Evolutionary conservation across 805 yeast genomes (phyloP), one percentile per base, ranked within the genome.

Genomic region (Kodamaea lidongshanica): DNA sequence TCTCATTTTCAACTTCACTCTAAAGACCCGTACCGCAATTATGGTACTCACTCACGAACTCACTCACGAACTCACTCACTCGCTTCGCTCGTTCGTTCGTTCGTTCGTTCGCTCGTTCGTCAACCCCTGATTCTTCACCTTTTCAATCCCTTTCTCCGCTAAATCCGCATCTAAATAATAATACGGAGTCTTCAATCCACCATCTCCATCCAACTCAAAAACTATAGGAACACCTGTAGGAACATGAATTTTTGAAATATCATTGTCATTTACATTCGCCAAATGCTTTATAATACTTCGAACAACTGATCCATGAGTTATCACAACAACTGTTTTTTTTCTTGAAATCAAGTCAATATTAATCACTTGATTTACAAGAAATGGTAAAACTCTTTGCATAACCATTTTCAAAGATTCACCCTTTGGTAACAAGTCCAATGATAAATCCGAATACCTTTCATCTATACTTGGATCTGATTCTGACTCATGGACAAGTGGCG

Each of bases 151-250:
- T 38, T 43, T 41, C 27, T 50, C 41, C 2, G 70, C 70, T 35
- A 56, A 44, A 34, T 60, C 67, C 33, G 56, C 46, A 41, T 64
- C 68, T 32, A 64, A 47, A 39, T 64, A 64, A 38, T 64, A 60
- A 39, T 52, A 54, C 19, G 49, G 50, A 24, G 46, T 48, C 5
- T 46, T 32, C 26, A 55, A 38, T 11, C 42, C 38, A 6, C 59
- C 60, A 6, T 40, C 33, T 24, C 58, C 58, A 32, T 56, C 48
- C 6, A 61, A 34, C 33, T 64, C 68, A 40, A 64, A 63, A 14
- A 61, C 60, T n/a, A 62, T 43, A 7, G 70, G 70, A 4, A 64
- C 54, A 2, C 69, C 70, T 1, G 68, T 64, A 12, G 70, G 69
- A 3, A 62, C 63, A 37, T 64, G 61, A 31, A 64, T 58, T 25